Evolutionary conservation across 2,329 filamentous ascomycete genomes (phyloP).

Genomic region (Trichophyton equinum): DNA sequence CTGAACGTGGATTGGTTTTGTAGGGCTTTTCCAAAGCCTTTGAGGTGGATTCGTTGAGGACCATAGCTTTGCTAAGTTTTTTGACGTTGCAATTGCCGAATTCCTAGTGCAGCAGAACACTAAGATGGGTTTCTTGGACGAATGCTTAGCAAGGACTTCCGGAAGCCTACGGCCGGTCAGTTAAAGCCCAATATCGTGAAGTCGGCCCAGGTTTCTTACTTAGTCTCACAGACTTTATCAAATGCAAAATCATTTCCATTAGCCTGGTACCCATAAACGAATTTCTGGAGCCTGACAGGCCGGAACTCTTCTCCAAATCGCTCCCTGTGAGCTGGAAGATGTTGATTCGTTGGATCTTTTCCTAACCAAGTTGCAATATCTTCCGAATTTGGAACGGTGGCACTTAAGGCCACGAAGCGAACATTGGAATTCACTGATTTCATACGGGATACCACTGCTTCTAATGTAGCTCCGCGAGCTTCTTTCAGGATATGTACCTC

Average conservation of each 20-base stretch:
- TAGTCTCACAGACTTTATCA: conserved; percentile 54
- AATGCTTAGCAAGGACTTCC: conserved; percentile 53
- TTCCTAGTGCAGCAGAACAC: conserved; percentile 71
- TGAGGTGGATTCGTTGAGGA: conserved; percentile 37
- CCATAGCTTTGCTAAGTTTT: conserved; percentile 56
- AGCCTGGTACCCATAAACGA: conserved; percentile 59
- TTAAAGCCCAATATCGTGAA: background rate
- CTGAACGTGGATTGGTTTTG: conserved; percentile 38
- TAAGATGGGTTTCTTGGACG: conserved; percentile 62
- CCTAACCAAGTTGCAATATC: conserved; percentile 75
- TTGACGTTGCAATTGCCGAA: conserved; percentile 56
- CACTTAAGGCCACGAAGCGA: conserved; percentile 69
- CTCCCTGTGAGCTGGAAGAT: conserved; percentile 53
- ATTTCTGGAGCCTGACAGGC: conserved; percentile 62
- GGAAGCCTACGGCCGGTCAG: conserved; percentile 42
- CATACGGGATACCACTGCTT: conserved; percentile 78
- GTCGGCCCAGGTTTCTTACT: conserved; percentile 25
- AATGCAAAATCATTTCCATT: conserved; percentile 62
- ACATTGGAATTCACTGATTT: conserved; percentile 64
- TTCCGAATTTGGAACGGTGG: conserved; percentile 68
- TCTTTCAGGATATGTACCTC: conserved; percentile 82
- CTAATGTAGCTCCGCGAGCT: conserved; percentile 62
- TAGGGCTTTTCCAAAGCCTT: conserved; percentile 53
- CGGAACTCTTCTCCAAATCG: conserved; percentile 68
- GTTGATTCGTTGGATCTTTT: conserved; percentile 45